phyloP scores from a whole-genome alignment of 2,329 filamentous ascomycete species.

The Xylariaceae sp. region DNA sequence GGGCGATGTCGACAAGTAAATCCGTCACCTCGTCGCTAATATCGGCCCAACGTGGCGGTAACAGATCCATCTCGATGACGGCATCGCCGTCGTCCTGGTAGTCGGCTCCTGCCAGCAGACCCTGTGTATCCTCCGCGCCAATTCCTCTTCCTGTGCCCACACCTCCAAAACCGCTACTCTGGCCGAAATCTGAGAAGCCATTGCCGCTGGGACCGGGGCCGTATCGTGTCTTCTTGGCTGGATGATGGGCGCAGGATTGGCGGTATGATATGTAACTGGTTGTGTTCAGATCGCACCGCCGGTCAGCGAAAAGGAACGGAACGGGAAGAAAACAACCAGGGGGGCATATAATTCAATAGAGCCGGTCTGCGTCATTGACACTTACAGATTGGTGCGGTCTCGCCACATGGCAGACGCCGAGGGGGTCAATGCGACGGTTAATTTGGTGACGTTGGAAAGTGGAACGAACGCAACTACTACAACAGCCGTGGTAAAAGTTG shows the following conservation, averaged over 20 bases:
- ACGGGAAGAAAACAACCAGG: not conserved
- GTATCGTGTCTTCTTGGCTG: slow-evolving; percentile 75
- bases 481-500: not conserved
- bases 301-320: slow-evolving; percentile 9
- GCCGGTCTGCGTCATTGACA: slow-evolving; percentile 26
- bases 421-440: slow-evolving; percentile 26
- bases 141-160: slow-evolving; percentile 34
- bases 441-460: slow-evolving; percentile 8
- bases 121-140: slow-evolving; percentile 54
- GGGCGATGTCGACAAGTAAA: slow-evolving; percentile 70
- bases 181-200: slow-evolving; percentile 56
- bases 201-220: slow-evolving; percentile 46
- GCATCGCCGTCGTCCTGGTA: slow-evolving; percentile 86
- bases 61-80: slow-evolving; percentile 95
- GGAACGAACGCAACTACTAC: slow-evolving; percentile 1
- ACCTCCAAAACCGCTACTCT: slow-evolving; percentile 47
- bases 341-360: not conserved
- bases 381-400: slow-evolving; percentile 96
- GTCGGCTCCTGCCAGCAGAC: slow-evolving; percentile 74
- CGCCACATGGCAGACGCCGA: slow-evolving; percentile 81
- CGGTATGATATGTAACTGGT: slow-evolving; percentile 95
- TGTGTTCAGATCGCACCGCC: slow-evolving; percentile 25
- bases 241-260: slow-evolving; percentile 95
- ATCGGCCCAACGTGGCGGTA: slow-evolving; percentile 94
- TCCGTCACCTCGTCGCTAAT: slow-evolving; percentile 90